These are phyloP conservation scores for Metarhizium anisopliae DNA, from an alignment of 2,329 filamentous ascomycete species.

Conservation along the genomic window DNA sequence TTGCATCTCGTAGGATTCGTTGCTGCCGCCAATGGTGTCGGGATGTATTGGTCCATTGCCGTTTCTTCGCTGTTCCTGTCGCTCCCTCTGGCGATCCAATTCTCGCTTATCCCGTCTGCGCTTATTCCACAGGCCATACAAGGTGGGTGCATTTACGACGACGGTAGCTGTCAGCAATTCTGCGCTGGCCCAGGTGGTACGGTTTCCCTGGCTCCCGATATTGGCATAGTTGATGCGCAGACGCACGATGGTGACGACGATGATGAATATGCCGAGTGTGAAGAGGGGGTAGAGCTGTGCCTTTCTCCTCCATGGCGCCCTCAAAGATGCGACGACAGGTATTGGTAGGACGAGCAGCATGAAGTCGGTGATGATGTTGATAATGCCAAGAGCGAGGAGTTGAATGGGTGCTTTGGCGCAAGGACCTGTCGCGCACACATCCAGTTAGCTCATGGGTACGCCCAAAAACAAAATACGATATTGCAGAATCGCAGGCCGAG, in stretches of 20 bases:
- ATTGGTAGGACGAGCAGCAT: constrained; percentile 18
- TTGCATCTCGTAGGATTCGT: neutral
- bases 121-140: constrained; percentile 26
- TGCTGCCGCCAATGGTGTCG: neutral
- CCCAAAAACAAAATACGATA: neutral
- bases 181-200: constrained; percentile 28
- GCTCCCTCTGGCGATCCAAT: neutral
- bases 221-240: constrained; percentile 27
- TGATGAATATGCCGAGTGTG: constrained; percentile 28
- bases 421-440: constrained; percentile 6
- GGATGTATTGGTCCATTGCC: neutral
- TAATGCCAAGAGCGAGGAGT: constrained; percentile 21
- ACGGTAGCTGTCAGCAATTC: constrained; percentile 24
- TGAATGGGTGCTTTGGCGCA: constrained; percentile 23
- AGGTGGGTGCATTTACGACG: constrained; percentile 29
- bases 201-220: constrained; percentile 23
- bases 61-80: neutral
- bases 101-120: constrained; percentile 7
- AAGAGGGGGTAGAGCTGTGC: constrained; percentile 23
- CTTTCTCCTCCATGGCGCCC: constrained; percentile 20
- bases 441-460: neutral
- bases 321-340: constrained; percentile 18
- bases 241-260: constrained; percentile 28
- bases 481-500: too few species aligned
- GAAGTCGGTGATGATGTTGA: constrained; percentile 24